These are phyloP conservation scores for Jatropha curcas DNA, from an alignment of 345 rosid species.

Conservation along the genomic window DNA sequence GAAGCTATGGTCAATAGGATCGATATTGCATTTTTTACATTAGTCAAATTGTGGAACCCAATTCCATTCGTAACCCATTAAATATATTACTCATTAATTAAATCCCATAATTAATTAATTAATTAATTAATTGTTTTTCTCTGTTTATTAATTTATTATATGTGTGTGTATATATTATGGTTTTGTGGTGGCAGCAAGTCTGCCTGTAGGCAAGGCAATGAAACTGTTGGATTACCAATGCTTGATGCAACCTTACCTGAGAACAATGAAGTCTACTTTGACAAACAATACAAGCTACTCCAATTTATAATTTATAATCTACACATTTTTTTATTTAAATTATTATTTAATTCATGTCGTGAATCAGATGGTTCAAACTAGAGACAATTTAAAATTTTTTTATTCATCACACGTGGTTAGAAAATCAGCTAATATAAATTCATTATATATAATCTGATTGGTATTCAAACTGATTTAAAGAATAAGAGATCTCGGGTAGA, in stretches of 20 bases:
- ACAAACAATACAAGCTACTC: background rate
- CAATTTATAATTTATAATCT: background rate
- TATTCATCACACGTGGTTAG: background rate
- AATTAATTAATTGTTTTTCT: too few relatives aligned
- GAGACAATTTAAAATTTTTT: constrained; percentile 4
- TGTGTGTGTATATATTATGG: too few relatives aligned
- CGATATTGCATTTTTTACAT: background rate
- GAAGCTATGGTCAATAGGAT: background rate
- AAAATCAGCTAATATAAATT: background rate
- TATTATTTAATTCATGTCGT: constrained; percentile 30
- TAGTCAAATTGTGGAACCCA: background rate
- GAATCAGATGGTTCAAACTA: constrained; percentile 31
- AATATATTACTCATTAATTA: background rate
- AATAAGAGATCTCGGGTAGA: too few relatives aligned
- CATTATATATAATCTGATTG: too few relatives aligned
- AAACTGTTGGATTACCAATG: constrained; percentile 23
- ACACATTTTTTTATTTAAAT: background rate
- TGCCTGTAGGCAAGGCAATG: background rate
- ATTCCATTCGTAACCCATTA: background rate
- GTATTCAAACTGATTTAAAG: too few relatives aligned
- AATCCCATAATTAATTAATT: constrained; percentile 13
- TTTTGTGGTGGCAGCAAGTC: constrained; percentile 4
- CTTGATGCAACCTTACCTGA: constrained; percentile 7
- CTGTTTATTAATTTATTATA: constrained; percentile 13
- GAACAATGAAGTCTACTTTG: constrained; percentile 15